Evolutionary conservation across 805 yeast genomes (phyloP).

Genomic region (Myxozyma sirexii): DNA sequence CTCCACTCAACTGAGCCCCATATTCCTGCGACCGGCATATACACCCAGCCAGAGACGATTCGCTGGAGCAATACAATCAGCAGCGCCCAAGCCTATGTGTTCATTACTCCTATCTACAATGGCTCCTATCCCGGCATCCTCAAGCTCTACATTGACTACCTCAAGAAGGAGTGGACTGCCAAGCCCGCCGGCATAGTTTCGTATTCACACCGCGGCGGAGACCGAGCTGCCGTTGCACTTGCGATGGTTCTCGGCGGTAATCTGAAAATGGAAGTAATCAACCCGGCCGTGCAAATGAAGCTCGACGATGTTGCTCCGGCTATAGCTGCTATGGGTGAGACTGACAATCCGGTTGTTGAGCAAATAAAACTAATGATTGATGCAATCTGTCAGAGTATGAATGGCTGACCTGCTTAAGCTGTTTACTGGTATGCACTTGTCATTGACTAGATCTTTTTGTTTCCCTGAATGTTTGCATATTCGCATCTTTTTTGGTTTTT

Average conservation of each 20-base stretch:
- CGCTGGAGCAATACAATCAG: conserved; percentile 15
- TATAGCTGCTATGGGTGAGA: neutral
- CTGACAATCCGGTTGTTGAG: neutral
- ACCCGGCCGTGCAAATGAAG: conserved; percentile 8
- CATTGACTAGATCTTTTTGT: no score
- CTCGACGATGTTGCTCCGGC: neutral
- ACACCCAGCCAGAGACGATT: conserved; percentile 21
- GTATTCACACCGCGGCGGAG: conserved; percentile 32
- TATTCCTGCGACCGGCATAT: conserved; percentile 21
- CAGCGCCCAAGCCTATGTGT: conserved; percentile 39
- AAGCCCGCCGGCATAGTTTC: conserved; percentile 44
- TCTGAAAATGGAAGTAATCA: conserved; percentile 8
- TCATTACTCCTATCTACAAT: conserved; percentile 47
- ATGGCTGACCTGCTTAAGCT: no score
- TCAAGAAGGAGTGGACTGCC: conserved; percentile 44
- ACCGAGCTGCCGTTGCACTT: conserved; percentile 12
- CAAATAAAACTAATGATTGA: neutral
- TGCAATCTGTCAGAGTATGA: no score
- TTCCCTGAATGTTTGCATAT: no score
- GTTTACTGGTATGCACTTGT: no score
- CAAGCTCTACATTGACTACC: conserved; percentile 46
- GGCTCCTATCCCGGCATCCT: conserved; percentile 46
- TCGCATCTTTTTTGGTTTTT: no score
- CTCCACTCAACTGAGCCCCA: conserved; percentile 17
- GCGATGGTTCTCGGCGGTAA: neutral